These are phyloP conservation scores for Ceratobasidium sp. DNA, from an alignment of 1,284 basidiomycete species.

Conservation along the genomic window DNA sequence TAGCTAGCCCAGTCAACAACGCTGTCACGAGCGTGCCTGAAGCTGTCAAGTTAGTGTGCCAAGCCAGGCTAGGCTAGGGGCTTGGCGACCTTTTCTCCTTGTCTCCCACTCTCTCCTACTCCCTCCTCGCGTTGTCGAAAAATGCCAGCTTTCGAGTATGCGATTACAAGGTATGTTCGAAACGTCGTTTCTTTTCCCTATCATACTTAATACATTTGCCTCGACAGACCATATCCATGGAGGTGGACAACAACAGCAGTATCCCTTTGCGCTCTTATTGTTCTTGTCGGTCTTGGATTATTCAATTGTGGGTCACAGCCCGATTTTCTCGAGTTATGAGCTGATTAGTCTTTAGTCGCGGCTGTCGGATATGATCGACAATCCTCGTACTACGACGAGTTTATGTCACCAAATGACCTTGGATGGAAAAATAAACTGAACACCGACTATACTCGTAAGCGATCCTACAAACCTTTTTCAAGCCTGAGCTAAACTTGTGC, in stretches of 20 bases:
- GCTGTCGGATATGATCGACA: constrained; percentile 28
- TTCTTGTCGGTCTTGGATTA: constrained; percentile 18
- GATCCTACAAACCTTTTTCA: neutral
- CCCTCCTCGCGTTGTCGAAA: neutral
- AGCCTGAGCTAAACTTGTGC: neutral
- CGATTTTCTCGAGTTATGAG: neutral
- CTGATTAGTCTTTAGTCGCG: neutral
- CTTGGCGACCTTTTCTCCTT: no score
- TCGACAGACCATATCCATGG: constrained; percentile 34
- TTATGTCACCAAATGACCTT: neutral
- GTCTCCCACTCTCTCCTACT: neutral
- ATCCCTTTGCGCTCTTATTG: neutral
- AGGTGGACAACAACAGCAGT: constrained; percentile 12
- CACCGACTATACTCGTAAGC: constrained; percentile 30
- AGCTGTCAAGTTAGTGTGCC: no score
- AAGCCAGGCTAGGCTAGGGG: no score
- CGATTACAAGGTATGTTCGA: constrained; percentile 29
- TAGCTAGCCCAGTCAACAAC: no score
- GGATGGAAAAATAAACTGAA: constrained; percentile 31
- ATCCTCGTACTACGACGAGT: constrained; percentile 12
- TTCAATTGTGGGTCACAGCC: constrained; percentile 26
- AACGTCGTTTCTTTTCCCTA: neutral
- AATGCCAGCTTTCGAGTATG: constrained; percentile 24
- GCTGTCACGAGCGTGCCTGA: no score
- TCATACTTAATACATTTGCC: neutral